Percentiles rank a stretch among this genome's conserved stretches.
Conservation (phyloP, 805 yeast species). For the Kodamaea leandrae region DNA sequence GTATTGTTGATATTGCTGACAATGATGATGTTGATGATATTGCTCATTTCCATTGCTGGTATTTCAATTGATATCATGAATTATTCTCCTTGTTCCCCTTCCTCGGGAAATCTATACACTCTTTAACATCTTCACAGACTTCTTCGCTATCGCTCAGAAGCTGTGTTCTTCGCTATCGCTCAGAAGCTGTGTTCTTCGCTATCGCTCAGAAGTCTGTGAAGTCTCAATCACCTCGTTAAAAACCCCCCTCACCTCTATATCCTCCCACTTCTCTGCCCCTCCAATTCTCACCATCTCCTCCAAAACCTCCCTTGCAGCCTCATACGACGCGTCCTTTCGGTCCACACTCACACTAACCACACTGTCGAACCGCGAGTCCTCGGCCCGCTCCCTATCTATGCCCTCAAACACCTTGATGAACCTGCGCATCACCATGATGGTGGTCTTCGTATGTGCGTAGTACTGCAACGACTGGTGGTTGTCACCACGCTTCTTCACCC, state of each 20-base stretch:
- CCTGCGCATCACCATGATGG: constrained; percentile 66
- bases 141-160: too few relatives aligned
- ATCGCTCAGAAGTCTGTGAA: too few relatives aligned
- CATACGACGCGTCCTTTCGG: constrained; percentile 13
- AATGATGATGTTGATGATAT: too few relatives aligned
- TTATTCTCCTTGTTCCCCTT: too few relatives aligned
- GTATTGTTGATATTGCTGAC: too few relatives aligned
- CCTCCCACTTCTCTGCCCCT: constrained; percentile 15
- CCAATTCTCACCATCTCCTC: constrained; percentile 13
- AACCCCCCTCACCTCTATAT: constrained; percentile 33
- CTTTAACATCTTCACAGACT: too few relatives aligned
- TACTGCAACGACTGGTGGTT: constrained; percentile 80
- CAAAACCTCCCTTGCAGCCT: neutral
- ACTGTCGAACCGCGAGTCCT: constrained; percentile 13
- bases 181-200: neutral
- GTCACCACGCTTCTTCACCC: constrained; percentile 73
- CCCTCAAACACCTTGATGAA: constrained; percentile 69
- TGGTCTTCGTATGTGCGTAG: constrained; percentile 45
- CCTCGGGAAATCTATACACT: too few relatives aligned
- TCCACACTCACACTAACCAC: constrained; percentile 1
- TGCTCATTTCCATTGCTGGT: too few relatives aligned
- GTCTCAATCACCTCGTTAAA: constrained; percentile 47
- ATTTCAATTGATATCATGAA: too few relatives aligned
- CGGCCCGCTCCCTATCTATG: constrained; percentile 53
- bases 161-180: too few relatives aligned